Evolutionary conservation across 345 rosid genomes (phyloP).

Genomic region (Mallotus nudiflorus): DNA sequence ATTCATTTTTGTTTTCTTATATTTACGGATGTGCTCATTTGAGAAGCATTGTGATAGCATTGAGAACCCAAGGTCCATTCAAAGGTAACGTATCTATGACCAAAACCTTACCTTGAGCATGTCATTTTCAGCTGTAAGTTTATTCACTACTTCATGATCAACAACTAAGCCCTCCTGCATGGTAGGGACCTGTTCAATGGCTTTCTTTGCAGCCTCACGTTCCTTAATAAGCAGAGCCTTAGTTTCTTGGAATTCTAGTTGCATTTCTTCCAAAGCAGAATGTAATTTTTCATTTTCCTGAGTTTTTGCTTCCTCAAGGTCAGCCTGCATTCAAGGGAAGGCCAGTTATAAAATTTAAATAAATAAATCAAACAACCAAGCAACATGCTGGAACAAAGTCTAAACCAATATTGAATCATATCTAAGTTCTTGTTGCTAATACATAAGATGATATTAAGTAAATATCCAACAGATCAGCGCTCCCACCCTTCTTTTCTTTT

Average conservation of each 20-base stretch:
- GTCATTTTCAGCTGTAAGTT: constrained; percentile 86
- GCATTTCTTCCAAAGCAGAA: constrained; percentile 34
- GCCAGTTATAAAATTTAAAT: background rate
- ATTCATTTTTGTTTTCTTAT: background rate
- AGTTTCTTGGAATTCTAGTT: constrained; percentile 32
- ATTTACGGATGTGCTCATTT: background rate
- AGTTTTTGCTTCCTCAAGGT: constrained; percentile 86
- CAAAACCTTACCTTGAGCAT: constrained; percentile 67
- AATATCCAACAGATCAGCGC: background rate
- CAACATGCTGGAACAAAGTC: background rate
- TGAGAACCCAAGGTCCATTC: background rate
- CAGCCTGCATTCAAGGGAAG: constrained; percentile 52
- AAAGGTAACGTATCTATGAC: background rate
- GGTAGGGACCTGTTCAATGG: constrained; percentile 53
- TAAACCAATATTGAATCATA: background rate
- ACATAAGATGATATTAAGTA: background rate
- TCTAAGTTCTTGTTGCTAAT: background rate
- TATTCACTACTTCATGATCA: constrained; percentile 65
- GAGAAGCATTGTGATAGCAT: background rate
- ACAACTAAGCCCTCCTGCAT: constrained; percentile 78
- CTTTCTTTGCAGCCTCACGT: constrained; percentile 39
- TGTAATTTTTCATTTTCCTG: constrained; percentile 83
- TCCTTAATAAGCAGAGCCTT: constrained; percentile 37
- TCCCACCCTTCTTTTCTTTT: constrained; percentile 85
- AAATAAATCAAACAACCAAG: background rate